These are phyloP conservation scores for Bondarzewia mesenterica DNA, from an alignment of 1,284 basidiomycete genomes.

Conservation along the genomic window DNA sequence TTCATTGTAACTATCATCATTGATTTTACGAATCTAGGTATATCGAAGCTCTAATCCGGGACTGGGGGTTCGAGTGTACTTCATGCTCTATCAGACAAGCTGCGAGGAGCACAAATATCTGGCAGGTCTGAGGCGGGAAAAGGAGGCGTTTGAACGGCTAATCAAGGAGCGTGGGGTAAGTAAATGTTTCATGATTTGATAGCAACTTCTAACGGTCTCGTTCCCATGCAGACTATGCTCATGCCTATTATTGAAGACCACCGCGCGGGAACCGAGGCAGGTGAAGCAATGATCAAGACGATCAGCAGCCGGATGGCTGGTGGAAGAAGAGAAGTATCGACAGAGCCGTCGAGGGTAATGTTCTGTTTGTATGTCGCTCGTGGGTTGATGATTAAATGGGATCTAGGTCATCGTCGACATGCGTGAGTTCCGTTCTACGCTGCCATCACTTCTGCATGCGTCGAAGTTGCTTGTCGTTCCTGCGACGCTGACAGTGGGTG, in stretches of 20 bases:
- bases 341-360: constrained; percentile 64
- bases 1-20: constrained; percentile 2
- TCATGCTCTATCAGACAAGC: constrained; percentile 88
- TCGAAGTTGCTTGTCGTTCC: constrained; percentile 79
- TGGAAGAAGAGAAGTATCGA: constrained; percentile 63
- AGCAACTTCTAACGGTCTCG: background rate
- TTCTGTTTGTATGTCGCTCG: background rate
- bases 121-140: constrained; percentile 82
- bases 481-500: constrained; percentile 88
- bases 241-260: constrained; percentile 82
- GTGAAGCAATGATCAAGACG: constrained; percentile 70
- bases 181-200: constrained; percentile 10
- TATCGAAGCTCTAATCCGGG: constrained; percentile 80
- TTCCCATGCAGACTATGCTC: constrained; percentile 68
- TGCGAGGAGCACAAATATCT: constrained; percentile 96
- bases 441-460: constrained; percentile 88
- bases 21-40: constrained; percentile 39
- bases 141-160: constrained; percentile 89
- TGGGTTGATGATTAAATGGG: background rate
- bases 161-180: constrained; percentile 88
- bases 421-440: constrained; percentile 90
- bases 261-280: constrained; percentile 27
- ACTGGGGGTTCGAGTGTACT: constrained; percentile 85
- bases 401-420: constrained; percentile 89
- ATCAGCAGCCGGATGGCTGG: constrained; percentile 88